Conservation (phyloP, 2,329 filamentous ascomycete genomes). For the Pseudonectria buxi region DNA sequence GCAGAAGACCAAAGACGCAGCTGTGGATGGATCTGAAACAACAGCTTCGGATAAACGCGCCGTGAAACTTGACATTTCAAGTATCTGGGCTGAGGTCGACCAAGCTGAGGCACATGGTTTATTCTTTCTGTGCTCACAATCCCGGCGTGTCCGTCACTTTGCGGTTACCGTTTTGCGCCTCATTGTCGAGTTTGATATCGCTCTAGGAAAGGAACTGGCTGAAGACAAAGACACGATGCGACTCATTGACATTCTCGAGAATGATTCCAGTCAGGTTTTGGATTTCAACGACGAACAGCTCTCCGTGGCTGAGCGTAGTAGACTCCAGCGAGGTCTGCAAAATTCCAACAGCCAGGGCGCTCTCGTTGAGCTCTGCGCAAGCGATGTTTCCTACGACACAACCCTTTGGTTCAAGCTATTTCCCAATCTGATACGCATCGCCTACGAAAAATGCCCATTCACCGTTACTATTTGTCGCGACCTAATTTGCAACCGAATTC, state of each 20-base stretch:
- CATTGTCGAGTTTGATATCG: constrained; percentile 88
- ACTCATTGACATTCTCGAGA: constrained; percentile 87
- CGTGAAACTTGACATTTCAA: constrained; percentile 75
- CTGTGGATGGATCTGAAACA: constrained; percentile 57
- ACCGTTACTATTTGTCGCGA: constrained; percentile 87
- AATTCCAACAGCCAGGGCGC: constrained; percentile 79
- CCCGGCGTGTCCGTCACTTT: constrained; percentile 78
- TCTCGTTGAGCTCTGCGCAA: constrained; percentile 88
- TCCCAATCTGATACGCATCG: constrained; percentile 85
- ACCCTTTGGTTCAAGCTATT: constrained; percentile 98
- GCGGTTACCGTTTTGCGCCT: constrained; percentile 88
- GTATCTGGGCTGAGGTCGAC: constrained; percentile 87
- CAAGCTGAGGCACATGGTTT: constrained; percentile 94
- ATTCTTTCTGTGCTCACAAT: constrained; percentile 96
- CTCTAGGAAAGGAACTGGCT: constrained; percentile 61
- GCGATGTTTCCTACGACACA: constrained; percentile 88
- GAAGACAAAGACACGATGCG: constrained; percentile 59
- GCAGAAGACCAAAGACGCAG: constrained; percentile 70
- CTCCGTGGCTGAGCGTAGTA: constrained; percentile 85
- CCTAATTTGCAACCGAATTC: constrained; percentile 82
- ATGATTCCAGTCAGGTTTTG: constrained; percentile 81
- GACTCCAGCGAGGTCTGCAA: constrained; percentile 82
- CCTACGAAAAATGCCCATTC: constrained; percentile 85
- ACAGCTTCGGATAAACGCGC: constrained; percentile 61
- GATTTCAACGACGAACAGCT: constrained; percentile 88